These are phyloP conservation scores for Vaccinium myrtillus DNA, from an alignment of 148 eudicot species.

Conservation along the genomic window DNA sequence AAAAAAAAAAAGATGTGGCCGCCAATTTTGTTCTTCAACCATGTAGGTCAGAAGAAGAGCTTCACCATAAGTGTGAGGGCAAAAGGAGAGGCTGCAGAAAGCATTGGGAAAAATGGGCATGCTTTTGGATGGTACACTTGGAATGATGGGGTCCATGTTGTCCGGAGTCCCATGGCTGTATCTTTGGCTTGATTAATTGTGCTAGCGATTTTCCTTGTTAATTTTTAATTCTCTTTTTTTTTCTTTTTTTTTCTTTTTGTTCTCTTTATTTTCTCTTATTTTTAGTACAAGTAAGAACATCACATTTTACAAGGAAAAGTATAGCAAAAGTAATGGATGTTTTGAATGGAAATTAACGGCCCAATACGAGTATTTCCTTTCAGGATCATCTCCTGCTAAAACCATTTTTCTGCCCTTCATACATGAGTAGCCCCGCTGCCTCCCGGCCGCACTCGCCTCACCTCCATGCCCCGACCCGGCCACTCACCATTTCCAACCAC, in stretches of 20 bases:
- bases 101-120: constrained; percentile 23
- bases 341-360: not conserved
- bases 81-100: constrained; percentile 3
- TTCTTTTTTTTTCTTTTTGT: too few relatives aligned
- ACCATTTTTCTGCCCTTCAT: too few relatives aligned
- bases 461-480: too few relatives aligned
- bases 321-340: not conserved
- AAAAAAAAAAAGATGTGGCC: constrained; percentile 34
- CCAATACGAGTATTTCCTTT: not conserved
- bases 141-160: constrained; percentile 64
- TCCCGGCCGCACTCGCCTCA: too few relatives aligned
- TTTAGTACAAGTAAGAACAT: not conserved
- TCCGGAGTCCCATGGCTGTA: constrained; percentile 68
- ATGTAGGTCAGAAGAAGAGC: constrained; percentile 53
- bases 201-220: not conserved
- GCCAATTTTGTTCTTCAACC: constrained; percentile 39
- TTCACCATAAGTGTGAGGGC: constrained; percentile 56
- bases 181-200: constrained; percentile 43
- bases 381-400: too few relatives aligned
- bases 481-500: too few relatives aligned
- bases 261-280: not conserved
- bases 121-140: constrained; percentile 67
- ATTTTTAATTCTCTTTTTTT: not conserved
- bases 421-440: too few relatives aligned
- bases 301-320: not conserved